Base-by-base conservation (phyloP, 2,329 filamentous ascomycete genomes). In the Sordariomycetes sp. region DNA sequence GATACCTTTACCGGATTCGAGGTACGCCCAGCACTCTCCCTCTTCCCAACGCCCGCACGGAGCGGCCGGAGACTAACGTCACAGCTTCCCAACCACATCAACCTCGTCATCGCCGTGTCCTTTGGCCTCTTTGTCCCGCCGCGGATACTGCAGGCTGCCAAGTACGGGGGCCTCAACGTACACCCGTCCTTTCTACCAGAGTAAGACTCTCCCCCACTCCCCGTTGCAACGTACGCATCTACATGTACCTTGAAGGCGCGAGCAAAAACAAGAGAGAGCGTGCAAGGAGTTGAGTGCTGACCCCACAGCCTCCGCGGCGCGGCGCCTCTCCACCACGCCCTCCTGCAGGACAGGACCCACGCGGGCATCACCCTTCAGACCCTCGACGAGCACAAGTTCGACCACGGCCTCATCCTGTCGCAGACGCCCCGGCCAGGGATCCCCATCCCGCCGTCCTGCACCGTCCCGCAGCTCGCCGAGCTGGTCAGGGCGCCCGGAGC, bases 161-260 rank as follows among this genome's bases (percentile, higher is more conserved):
- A 80, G 63, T 96, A 95, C 70, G 91, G 91, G 51, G 94, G 94
- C 0, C 72, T 99, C 2, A 99, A 99, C 69, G 79, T 99, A 2
- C 94, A 99, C 66, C 94, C 94, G 1, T 97, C 92, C 0, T 72
- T 96, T 32, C 79, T 99, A 15, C 92, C 91, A 3, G 86, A 94
- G 84, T 89, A 75, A 62, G 75, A 66, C 7, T 6, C 32, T 51
- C 28, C 48, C 12, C 22, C 35, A n/a, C 20, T 24, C n/a, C 55
- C 28, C 15, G 13, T 15, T 28, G 15, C 17, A 10, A 2, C 7
- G 8, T 13, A 50, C 22, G 22, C 2, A n/a, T 20, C 5, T 36
- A n/a, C n/a, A 42, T 24, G 28, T 39, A 8, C 28, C n/a, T 15
- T 35, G 52, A 6, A 13, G 25, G 52, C n/a, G 7, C 2, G 3